Evolutionary conservation across 768 basidiomycete genomes (phyloP).

Genomic region (Serendipita vermifera): DNA sequence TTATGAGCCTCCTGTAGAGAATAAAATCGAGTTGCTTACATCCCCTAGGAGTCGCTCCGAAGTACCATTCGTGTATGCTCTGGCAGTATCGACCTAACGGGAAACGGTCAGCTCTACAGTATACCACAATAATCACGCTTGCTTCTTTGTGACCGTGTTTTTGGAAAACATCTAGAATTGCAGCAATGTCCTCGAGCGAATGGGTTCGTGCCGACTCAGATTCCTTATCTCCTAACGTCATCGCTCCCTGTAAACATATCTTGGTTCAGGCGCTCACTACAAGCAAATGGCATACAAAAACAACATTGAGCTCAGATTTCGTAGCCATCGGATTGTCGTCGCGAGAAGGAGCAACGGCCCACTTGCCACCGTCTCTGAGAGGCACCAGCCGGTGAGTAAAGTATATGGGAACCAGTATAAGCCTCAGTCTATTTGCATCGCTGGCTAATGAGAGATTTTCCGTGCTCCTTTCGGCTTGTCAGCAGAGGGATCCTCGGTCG

Average conservation of each 20-base stretch:
- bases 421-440: conserved; percentile 72
- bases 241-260: conserved; percentile 30
- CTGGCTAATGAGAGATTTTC: conserved; percentile 68
- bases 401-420: too few species aligned
- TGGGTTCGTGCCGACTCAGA: conserved; percentile 34
- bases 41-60: conserved; percentile 34
- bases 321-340: neutral
- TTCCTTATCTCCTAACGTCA: conserved; percentile 42
- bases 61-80: conserved; percentile 23
- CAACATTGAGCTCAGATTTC: neutral
- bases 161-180: conserved; percentile 41
- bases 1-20: conserved; percentile 15
- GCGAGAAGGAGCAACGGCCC: neutral
- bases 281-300: neutral
- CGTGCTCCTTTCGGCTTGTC: conserved; percentile 48
- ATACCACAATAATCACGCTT: conserved; percentile 13
- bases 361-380: neutral
- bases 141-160: conserved; percentile 45
- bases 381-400: too few species aligned
- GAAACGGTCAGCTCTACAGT: neutral
- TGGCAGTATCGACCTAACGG: conserved; percentile 22
- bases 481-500: neutral
- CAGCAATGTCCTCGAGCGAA: conserved; percentile 35
- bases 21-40: conserved; percentile 22
- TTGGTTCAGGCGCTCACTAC: neutral